phyloP scores from a whole-genome alignment of 768 basidiomycete genomes.

The Trichaptum fuscoviolaceum region DNA sequence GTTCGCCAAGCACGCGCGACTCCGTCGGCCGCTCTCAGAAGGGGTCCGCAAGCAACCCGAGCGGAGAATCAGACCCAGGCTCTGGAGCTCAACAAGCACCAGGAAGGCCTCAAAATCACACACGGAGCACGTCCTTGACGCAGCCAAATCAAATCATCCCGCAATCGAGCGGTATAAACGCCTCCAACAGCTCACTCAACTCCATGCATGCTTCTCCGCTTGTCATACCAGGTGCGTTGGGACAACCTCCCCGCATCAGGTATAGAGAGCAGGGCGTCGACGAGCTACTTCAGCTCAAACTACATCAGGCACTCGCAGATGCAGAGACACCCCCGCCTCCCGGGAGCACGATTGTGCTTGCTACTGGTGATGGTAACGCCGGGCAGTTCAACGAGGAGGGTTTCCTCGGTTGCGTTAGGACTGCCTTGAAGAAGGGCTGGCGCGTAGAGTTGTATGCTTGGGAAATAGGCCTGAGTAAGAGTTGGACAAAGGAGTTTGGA shows the following conservation, averaged over 20 bases:
- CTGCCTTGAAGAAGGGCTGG: constrained; percentile 88
- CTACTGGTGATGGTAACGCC: constrained; percentile 90
- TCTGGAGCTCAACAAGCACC: constrained; percentile 9
- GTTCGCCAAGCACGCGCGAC: constrained; percentile 8
- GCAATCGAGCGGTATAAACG: constrained; percentile 16
- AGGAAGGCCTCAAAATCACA: constrained; percentile 22
- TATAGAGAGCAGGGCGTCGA: constrained; percentile 94
- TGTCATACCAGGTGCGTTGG: constrained; percentile 10
- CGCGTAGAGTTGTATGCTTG: constrained; percentile 92
- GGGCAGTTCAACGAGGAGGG: constrained; percentile 93
- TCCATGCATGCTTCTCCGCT: neutral
- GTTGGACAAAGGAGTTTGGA: constrained; percentile 74
- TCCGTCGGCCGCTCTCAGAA: constrained; percentile 16
- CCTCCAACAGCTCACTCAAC: constrained; percentile 8
- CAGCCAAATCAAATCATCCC: constrained; percentile 12
- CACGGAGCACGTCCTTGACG: constrained; percentile 19
- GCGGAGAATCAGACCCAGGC: constrained; percentile 25
- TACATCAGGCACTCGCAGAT: constrained; percentile 79
- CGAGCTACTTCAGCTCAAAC: constrained; percentile 88
- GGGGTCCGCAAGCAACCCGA: constrained; percentile 23
- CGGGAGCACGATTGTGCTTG: constrained; percentile 79
- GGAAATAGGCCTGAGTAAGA: constrained; percentile 74
- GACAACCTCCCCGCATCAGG: constrained; percentile 38
- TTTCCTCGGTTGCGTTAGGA: constrained; percentile 82
- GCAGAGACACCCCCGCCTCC: constrained; percentile 55